Percentiles rank a stretch among this genome's conserved stretches.
phyloP scores from a whole-genome alignment of 345 rosid species.

The Eutrema japonicum region DNA sequence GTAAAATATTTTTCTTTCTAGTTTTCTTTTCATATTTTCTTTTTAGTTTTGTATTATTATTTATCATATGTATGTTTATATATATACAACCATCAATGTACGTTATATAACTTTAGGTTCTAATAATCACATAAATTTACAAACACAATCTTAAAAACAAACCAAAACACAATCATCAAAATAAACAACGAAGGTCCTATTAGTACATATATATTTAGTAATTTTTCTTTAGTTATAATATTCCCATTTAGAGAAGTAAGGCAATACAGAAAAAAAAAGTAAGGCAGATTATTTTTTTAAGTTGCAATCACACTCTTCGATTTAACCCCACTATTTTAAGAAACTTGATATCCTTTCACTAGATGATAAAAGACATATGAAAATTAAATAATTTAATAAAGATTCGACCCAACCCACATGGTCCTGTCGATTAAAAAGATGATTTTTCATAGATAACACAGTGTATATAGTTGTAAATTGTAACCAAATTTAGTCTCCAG shows the following conservation, averaged over 20 bases:
- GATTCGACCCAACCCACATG: conserved; percentile 36
- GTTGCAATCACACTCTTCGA: conserved; percentile 28
- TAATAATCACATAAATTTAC: background rate
- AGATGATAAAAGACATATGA: conserved; percentile 14
- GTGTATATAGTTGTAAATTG: background rate
- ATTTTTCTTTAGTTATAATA: background rate
- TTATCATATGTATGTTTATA: background rate
- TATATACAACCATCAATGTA: background rate
- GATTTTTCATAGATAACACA: background rate
- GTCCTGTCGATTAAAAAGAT: conserved; percentile 23
- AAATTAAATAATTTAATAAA: conserved; percentile 16
- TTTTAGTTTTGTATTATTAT: background rate
- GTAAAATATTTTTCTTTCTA: background rate
- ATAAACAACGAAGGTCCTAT: conserved; percentile 8
- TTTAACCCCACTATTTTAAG: conserved; percentile 35
- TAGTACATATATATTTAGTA: background rate
- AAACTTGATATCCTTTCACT: conserved; percentile 9
- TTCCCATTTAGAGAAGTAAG: background rate
- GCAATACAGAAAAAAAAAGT: too few relatives aligned
- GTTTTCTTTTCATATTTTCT: background rate
- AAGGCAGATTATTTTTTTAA: too few relatives aligned
- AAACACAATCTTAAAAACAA: background rate
- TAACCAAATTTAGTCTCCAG: background rate
- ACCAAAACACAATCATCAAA: conserved; percentile 6
- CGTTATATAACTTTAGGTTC: background rate